Base-by-base conservation (phyloP, 2,329 filamentous ascomycete species). In the Elsinoe fawcettii region DNA sequence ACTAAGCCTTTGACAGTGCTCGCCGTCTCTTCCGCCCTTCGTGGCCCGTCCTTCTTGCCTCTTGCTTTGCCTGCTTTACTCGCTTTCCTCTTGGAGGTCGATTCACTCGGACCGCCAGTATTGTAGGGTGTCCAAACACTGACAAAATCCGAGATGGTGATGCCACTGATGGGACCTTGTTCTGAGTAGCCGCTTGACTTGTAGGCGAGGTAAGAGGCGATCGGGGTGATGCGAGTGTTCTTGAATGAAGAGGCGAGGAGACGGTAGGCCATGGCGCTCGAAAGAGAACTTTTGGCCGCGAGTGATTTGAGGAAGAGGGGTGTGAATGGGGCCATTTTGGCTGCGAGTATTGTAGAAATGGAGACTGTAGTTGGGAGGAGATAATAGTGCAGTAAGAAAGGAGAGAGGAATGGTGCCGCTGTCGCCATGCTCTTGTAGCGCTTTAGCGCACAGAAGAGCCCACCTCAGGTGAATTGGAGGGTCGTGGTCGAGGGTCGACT, bases 121-220 rank as follows among this genome's bases (percentile, higher is more conserved):
- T 61, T 61, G 51, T 61, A 61, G 1, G 59, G 59, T 41, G 58
- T 56, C 59, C 55, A 61, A 14, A 61, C 55, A 25, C 57, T 57
- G 7, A 61, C 59, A 44, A 61, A 61, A 32, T 61, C 59, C 2
- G 47, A 55, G 39, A 61, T 61, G 46, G 57, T 61, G 54, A 61
- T 58, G 18, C 58, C 58, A 25, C 54, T 57, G 23, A 61, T 55
- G 41, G 55, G 46, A 22, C 58, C 58, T 34, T 51, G 36, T 12
- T 61, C 59, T 11, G 57, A 58, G 25, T 59, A 54, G n/a, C 59
- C 59, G 14, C 53, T 59, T 32, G 51, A 43, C 22, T 61, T 61
- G 55, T 61, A 61, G 23, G 59, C 59, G 7, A 61, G 55, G 37
- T 61, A 61, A 39, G 58, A 59, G 32, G 57, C 59, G 16, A 61